phyloP scores from a whole-genome alignment of 1,284 basidiomycete genomes.

The Pseudozyma sp. region DNA sequence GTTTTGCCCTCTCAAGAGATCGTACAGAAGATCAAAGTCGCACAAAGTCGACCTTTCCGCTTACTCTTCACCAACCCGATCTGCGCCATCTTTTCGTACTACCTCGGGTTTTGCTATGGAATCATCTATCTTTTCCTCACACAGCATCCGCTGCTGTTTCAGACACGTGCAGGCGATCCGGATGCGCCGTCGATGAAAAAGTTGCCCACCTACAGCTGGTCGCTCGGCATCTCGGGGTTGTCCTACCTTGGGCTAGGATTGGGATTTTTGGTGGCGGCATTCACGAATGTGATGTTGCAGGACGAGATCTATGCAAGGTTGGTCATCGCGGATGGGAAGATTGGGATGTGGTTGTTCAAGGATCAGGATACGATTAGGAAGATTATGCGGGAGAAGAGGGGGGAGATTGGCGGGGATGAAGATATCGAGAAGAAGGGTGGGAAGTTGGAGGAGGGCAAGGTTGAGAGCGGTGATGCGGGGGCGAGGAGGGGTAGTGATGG shows the following conservation, averaged over 20 bases:
- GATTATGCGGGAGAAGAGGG: slow-evolving; percentile 7
- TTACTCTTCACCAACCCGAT: slow-evolving; percentile 59
- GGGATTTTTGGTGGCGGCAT: slow-evolving; percentile 69
- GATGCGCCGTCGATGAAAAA: slow-evolving; percentile 54
- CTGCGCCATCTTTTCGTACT: slow-evolving; percentile 70
- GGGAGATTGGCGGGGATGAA: neutral
- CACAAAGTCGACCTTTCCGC: slow-evolving; percentile 70
- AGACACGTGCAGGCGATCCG: slow-evolving; percentile 43
- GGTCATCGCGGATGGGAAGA: slow-evolving; percentile 41
- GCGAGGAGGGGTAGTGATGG: neutral
- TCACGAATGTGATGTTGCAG: slow-evolving; percentile 69
- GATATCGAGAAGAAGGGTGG: slow-evolving; percentile 10
- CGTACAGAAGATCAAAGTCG: slow-evolving; percentile 24
- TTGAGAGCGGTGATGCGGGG: neutral
- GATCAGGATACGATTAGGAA: slow-evolving; percentile 17
- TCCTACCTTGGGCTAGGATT: slow-evolving; percentile 70
- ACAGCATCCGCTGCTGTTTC: slow-evolving; percentile 70
- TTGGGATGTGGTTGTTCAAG: slow-evolving; percentile 48
- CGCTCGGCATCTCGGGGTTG: slow-evolving; percentile 67
- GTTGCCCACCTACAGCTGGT: slow-evolving; percentile 71
- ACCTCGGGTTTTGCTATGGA: slow-evolving; percentile 72
- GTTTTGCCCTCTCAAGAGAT: slow-evolving; percentile 28
- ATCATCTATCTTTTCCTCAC: slow-evolving; percentile 70
- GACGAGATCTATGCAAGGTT: slow-evolving; percentile 70
- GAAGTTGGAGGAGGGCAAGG: too few relatives aligned